A percentile compares a stretch with the other conserved stretches of the same genome.
Conservation (phyloP, 2,329 filamentous ascomycete genomes). For the Zymoseptoria crescenta region DNA sequence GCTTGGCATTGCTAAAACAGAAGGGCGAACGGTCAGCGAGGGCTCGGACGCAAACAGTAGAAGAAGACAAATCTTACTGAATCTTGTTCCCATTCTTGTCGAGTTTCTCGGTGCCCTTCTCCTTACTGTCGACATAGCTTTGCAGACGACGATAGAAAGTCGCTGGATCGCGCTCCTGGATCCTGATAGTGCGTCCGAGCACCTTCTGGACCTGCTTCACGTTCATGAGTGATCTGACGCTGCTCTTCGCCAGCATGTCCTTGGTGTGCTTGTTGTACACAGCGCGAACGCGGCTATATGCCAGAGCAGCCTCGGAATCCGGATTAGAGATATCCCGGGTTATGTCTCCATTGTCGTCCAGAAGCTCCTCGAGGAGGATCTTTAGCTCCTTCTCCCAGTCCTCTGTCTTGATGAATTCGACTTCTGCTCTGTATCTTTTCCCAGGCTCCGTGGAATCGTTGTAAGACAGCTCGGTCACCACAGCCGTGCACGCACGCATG, state of each 20-base stretch:
- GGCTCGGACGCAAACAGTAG: background rate
- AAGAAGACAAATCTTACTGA: background rate
- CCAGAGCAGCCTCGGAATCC: conserved; percentile 43
- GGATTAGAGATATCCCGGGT: conserved; percentile 32
- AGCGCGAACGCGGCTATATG: conserved; percentile 45
- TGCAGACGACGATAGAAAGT: conserved; percentile 43
- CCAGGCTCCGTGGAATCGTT: conserved; percentile 39
- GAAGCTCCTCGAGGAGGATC: conserved; percentile 43
- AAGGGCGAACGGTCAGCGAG: background rate
- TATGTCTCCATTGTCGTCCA: conserved; percentile 34
- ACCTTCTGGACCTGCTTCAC: conserved; percentile 34
- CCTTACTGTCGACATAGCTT: conserved; percentile 49
- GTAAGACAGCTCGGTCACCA: conserved; percentile 53
- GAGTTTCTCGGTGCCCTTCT: conserved; percentile 34
- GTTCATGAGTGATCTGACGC: conserved; percentile 36
- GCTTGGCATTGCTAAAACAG: conserved; percentile 20
- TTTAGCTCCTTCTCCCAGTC: conserved; percentile 50
- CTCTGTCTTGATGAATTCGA: conserved; percentile 48
- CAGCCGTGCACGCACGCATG: conserved; percentile 55
- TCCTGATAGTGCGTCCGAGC: conserved; percentile 40
- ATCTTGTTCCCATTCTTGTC: conserved; percentile 28
- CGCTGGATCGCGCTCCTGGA: conserved; percentile 32
- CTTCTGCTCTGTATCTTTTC: conserved; percentile 45
- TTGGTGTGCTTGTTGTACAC: conserved; percentile 40
- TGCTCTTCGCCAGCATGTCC: conserved; percentile 32